These are phyloP conservation scores for Heterobasidion parviporum DNA, from an alignment of 1,284 basidiomycete species.

Conservation along the genomic window DNA sequence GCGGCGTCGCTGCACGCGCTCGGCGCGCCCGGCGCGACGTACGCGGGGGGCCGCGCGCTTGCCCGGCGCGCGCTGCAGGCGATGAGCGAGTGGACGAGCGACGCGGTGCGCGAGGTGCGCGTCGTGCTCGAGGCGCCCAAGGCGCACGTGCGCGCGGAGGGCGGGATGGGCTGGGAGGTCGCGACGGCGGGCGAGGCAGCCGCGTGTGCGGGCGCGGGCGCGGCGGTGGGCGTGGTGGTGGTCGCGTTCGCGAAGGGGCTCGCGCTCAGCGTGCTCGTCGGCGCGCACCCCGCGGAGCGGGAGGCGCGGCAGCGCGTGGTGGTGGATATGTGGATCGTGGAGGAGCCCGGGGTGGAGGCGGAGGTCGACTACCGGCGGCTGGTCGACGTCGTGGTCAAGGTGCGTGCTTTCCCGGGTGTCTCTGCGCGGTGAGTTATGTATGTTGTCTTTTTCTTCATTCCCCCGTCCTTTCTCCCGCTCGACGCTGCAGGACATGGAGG, in stretches of 20 bases:
- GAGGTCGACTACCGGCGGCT: conserved; percentile 8
- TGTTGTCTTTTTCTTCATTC: not conserved
- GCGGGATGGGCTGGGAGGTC: conserved; percentile 9
- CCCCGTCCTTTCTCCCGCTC: not conserved
- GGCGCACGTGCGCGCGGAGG: conserved; percentile 6
- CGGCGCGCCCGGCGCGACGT: not conserved
- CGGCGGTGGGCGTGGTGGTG: conserved; percentile 1
- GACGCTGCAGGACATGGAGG: conserved; percentile 4
- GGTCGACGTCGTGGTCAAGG: conserved; percentile 7
- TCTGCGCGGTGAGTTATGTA: not conserved
- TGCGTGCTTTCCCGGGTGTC: not conserved
- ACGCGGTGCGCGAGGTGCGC: conserved; percentile 2
- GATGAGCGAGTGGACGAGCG: not conserved
- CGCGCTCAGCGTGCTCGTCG: conserved; percentile 5
- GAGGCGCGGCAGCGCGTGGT: conserved; percentile 5
- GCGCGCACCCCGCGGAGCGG: conserved; percentile 1
- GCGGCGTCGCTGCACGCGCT: not conserved
- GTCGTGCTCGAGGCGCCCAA: conserved; percentile 7
- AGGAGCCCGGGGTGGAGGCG: conserved; percentile 1
- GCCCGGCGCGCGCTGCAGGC: conserved; percentile 1
- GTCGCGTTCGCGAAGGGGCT: conserved; percentile 3
- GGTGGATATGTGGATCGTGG: conserved; percentile 8
- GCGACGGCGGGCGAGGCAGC: not conserved
- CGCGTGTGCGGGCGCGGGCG: not conserved
- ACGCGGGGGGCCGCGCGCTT: conserved; percentile 5